These are phyloP conservation scores for Mucor mucedo DNA, from an alignment of 371 early-diverging fungal species.

Conservation along the genomic window DNA sequence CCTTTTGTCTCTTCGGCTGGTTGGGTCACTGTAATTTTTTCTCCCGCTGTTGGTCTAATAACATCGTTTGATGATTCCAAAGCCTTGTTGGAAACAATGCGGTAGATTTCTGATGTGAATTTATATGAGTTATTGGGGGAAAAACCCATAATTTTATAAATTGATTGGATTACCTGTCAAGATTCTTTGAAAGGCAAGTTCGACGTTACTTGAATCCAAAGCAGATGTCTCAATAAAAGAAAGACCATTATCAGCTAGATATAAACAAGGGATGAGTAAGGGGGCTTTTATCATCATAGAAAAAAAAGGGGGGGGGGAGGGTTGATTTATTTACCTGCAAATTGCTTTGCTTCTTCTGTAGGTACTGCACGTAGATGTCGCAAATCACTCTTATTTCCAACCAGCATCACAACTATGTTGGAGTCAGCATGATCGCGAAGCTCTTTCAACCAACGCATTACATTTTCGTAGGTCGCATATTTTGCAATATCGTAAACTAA, in stretches of 20 bases:
- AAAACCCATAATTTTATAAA: too few species aligned
- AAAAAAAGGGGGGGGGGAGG: neutral
- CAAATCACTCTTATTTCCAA: constrained; percentile 99
- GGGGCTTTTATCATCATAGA: neutral
- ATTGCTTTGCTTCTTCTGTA: constrained; percentile 94
- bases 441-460: constrained; percentile 97
- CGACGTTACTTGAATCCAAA: constrained; percentile 92
- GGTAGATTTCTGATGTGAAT: constrained; percentile 78
- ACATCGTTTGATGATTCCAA: constrained; percentile 76
- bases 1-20: constrained; percentile 68
- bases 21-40: constrained; percentile 77
- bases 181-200: constrained; percentile 91
- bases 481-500: constrained; percentile 98
- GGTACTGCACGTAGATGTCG: constrained; percentile 95
- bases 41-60: constrained; percentile 76
- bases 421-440: constrained; percentile 97
- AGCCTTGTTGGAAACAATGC: constrained; percentile 94
- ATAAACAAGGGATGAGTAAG: neutral
- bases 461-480: constrained; percentile 92
- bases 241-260: constrained; percentile 82
- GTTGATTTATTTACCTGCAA: constrained; percentile 26
- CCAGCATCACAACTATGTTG: constrained; percentile 98
- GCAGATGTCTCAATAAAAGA: constrained; percentile 97
- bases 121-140: neutral
- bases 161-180: constrained; percentile 70